phyloP scores from a whole-genome alignment of 2,329 filamentous ascomycete species.

The Trichophyton rubrum region DNA sequence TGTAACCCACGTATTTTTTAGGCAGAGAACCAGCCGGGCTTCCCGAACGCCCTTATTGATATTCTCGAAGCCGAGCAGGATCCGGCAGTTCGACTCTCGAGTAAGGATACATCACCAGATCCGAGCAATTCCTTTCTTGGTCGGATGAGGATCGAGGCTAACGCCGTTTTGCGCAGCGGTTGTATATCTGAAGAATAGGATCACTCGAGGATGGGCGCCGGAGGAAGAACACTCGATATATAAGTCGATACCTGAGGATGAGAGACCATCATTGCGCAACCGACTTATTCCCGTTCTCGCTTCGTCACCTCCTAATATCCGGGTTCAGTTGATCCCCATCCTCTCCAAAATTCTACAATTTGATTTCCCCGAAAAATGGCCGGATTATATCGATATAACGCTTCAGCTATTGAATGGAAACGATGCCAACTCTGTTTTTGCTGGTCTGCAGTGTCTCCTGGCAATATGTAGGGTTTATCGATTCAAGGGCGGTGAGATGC shows the following conservation, averaged over 20 bases:
- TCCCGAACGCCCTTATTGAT: slow-evolving; percentile 79
- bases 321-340: slow-evolving; percentile 84
- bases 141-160: slow-evolving; percentile 8
- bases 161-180: slow-evolving; percentile 49
- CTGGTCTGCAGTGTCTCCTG: slow-evolving; percentile 83
- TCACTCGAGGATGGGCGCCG: slow-evolving; percentile 80
- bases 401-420: slow-evolving; percentile 77
- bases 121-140: slow-evolving; percentile 14
- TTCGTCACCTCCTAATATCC: slow-evolving; percentile 63
- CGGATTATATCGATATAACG: slow-evolving; percentile 84
- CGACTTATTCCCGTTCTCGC: slow-evolving; percentile 83
- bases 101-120: slow-evolving; percentile 44
- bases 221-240: slow-evolving; percentile 62
- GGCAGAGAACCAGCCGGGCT: slow-evolving; percentile 83
- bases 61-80: slow-evolving; percentile 85
- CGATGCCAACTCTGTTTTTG: slow-evolving; percentile 75
- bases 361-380: slow-evolving; percentile 93
- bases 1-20: slow-evolving; percentile 26
- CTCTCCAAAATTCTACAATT: slow-evolving; percentile 92
- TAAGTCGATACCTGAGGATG: slow-evolving; percentile 69
- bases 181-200: slow-evolving; percentile 95
- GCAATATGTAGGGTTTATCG: slow-evolving; percentile 92
- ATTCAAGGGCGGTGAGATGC: slow-evolving; percentile 74
- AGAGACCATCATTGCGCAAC: slow-evolving; percentile 76
- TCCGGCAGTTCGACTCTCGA: slow-evolving; percentile 69